Evolutionary conservation across 306 rosid species (phyloP), one percentile per base, ranked within the genome.

Genomic region (Vicia sativa): DNA sequence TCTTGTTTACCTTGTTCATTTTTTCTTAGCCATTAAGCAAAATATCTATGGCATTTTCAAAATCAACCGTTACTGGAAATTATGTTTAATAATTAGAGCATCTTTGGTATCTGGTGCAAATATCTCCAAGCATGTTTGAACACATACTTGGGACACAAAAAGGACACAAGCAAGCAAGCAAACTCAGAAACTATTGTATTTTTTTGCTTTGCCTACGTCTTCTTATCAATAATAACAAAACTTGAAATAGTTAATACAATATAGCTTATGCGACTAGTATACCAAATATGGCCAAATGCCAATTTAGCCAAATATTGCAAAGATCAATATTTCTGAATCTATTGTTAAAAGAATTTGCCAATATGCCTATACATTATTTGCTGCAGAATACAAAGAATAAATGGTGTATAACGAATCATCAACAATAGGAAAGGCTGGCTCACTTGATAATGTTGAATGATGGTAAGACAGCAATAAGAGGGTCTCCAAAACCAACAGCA

Each of bases 401-500:
- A 49, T 42, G 34, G 46, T 23, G 11, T 31, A 41, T 43, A 45
- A 53, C 63, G 29, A 19, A 39, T 61, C 67, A 48, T 35, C 49
- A 56, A 53, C 71, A 8, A n/a, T 64, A 55, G 55, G 73, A 58
- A 19, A 60, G 41, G 53, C 67, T 7, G 37, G 71, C 76, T 91
- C 85, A 91, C 67, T 81, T 12, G 81, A 85, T 84, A 68, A 83
- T 81, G 4, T 82, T 83, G 72, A 91, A 91, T 13, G 90, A 71
- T 12, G 95, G 96, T 79, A 85, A 75, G 78, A 89, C 78, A 38
- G 96, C 97, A 12, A 89, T 68, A 38, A 92, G 95, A 21, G 97
- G 92, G 39, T 92, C 96, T 65, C 95, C 95, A 18, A 79, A 92
- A 46, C 92, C 96, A 81, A 92, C 95, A 14, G 92, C 89, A 41